Evolutionary conservation across 2,329 filamentous ascomycete species (phyloP), one percentile per base, ranked within the genome.

Genomic region (Metarhizium album): DNA sequence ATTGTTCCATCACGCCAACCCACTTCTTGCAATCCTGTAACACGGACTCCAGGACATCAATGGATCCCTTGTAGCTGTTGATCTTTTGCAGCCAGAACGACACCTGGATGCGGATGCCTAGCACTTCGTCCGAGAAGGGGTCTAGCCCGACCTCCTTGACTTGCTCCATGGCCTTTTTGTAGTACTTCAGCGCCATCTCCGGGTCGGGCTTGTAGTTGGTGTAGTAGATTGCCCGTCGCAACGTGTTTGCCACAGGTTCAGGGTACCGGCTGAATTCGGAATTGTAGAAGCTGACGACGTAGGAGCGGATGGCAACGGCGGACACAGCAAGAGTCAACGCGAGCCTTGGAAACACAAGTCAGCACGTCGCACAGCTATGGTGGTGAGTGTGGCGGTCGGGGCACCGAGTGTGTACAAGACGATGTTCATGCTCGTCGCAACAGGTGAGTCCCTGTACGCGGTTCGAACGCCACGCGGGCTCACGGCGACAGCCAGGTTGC

Each of bases 161-260:
- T 48, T 85, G 76, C 55, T 83, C 74, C 52, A 97, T 73, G 3
- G 90, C 90, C 57, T 86, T 78, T 60, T 83, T 83, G 66, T 95
- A 97, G 66, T 88, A 88, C 58, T 88, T 86, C 53, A 94, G 74
- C 1, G 91, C 90, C 50, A 86, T 76, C 52, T 85, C 78, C 2
- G 87, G 82, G 53, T 95, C 84, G 4, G 86, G 77, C 38, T 80
- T 75, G 56, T 85, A 79, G 61, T 93, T 90, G 57, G 84, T 87
- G 68, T 88, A 95, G 70, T 91, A 96, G 24, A 97, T 72, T 0
- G 90, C 93, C 57, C 83, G 80, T 31, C 93, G 87, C 45, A 98
- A 75, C 54, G 87, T 82, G 60, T 86, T 83, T 9, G 86, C 86
- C 33, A 91, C 82, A 1, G 82, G 75, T 42, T 86, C 79, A 2